phyloP scores from a whole-genome alignment of 148 eudicot genomes.

The Arctostaphylos glauca region DNA sequence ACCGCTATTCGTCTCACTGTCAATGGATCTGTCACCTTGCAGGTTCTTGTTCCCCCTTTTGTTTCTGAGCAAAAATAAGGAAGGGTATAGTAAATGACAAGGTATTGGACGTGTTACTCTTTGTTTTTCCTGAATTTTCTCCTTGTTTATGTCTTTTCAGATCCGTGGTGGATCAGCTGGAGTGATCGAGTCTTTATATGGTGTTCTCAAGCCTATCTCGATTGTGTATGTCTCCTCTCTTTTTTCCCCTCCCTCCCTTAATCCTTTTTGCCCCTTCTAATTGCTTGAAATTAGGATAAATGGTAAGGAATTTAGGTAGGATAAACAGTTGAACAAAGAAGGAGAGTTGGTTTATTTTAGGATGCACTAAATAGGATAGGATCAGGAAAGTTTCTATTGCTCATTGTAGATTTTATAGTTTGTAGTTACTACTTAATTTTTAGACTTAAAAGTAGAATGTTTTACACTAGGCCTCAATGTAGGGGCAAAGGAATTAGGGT shows the following conservation, averaged over 20 bases:
- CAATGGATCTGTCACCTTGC: conserved; percentile 61
- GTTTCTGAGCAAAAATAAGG: neutral
- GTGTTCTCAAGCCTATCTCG: conserved; percentile 25
- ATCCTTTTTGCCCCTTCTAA: neutral
- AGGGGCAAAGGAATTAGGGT: neutral
- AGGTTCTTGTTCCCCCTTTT: conserved; percentile 37
- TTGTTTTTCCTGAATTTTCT: neutral
- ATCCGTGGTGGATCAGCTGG: conserved; percentile 28
- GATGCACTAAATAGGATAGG: neutral
- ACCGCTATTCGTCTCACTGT: conserved; percentile 50
- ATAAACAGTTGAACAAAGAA: neutral
- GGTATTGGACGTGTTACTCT: neutral
- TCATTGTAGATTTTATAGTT: neutral
- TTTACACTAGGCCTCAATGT: neutral
- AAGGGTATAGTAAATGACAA: neutral
- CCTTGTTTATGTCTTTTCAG: neutral
- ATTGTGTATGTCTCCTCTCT: conserved; percentile 18
- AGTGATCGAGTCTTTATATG: conserved; percentile 25
- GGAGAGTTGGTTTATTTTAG: neutral
- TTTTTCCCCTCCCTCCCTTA: neutral
- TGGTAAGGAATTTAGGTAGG: neutral
- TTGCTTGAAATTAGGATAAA: neutral
- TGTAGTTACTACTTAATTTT: neutral
- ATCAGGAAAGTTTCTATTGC: neutral
- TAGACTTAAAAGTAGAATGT: neutral